phyloP scores from a whole-genome alignment of 805 yeast genomes.

The Yarrowia deformans region DNA sequence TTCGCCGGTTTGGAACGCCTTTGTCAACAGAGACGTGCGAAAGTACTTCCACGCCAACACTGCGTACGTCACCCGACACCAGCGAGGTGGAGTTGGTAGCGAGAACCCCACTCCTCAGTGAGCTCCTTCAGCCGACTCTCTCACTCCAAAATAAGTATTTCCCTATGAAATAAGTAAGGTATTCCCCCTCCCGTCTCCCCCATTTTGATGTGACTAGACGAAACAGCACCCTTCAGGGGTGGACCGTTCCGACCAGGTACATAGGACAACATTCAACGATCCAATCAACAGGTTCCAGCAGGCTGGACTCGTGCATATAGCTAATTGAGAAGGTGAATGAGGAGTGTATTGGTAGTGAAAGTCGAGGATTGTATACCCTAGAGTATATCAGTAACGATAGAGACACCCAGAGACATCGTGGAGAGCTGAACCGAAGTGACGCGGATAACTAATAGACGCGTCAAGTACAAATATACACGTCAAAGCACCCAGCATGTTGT shows the following conservation, averaged over 20 bases:
- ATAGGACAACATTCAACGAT: not conserved
- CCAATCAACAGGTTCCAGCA: not conserved
- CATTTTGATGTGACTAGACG: not conserved
- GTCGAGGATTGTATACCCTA: no score
- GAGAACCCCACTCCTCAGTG: constrained; percentile 5
- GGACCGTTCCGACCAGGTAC: not conserved
- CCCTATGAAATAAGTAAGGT: constrained; percentile 17
- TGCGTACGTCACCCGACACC: constrained; percentile 33
- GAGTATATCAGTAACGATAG: no score
- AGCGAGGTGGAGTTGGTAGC: constrained; percentile 3
- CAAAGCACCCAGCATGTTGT: no score
- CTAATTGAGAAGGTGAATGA: not conserved
- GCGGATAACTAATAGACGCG: no score
- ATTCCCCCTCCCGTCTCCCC: not conserved
- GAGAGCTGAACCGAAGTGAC: no score
- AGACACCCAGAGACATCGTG: no score
- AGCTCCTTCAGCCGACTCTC: not conserved
- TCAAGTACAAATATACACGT: no score
- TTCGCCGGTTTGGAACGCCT: constrained; percentile 65
- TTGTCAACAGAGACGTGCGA: constrained; percentile 61
- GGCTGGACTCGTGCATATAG: not conserved
- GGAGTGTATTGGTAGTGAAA: no score
- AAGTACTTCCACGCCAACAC: constrained; percentile 55
- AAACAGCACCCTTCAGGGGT: not conserved
- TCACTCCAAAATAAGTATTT: not conserved